phyloP scores from a whole-genome alignment of 768 basidiomycete genomes.

The Sporobolomyces phaffii region DNA sequence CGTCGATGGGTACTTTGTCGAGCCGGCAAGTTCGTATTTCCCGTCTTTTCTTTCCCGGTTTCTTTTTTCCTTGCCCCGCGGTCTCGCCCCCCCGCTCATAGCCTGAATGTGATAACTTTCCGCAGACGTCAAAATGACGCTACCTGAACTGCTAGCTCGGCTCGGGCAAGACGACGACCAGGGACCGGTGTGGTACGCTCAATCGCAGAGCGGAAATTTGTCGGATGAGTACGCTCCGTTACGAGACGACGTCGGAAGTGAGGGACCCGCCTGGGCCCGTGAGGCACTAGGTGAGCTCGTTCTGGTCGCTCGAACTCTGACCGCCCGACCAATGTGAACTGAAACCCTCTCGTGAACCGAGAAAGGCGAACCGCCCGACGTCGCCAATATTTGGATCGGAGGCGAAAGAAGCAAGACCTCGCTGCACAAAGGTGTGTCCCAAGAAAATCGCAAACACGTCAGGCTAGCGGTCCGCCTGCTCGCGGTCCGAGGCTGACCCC shows the following conservation, averaged over 20 bases:
- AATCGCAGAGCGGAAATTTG: slow-evolving; percentile 87
- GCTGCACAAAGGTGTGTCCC: slow-evolving; percentile 69
- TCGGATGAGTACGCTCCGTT: slow-evolving; percentile 72
- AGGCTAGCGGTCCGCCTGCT: no score
- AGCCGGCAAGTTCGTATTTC: slow-evolving; percentile 29
- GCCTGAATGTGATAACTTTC: not conserved
- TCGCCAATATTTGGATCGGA: slow-evolving; percentile 91
- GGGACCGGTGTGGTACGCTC: slow-evolving; percentile 62
- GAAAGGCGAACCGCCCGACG: slow-evolving; percentile 64
- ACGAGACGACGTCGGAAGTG: slow-evolving; percentile 57
- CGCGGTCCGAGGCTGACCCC: no score
- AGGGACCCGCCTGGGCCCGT: slow-evolving; percentile 63
- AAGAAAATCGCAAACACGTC: no score
- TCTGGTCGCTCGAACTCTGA: no score
- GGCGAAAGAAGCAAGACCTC: slow-evolving; percentile 69
- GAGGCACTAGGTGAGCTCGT: slow-evolving; percentile 71
- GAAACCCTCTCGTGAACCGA: not conserved
- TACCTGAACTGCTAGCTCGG: not conserved
- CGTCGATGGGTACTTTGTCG: slow-evolving; percentile 33
- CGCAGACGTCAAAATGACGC: slow-evolving; percentile 14
- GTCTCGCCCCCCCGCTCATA: not conserved
- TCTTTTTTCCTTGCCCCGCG: no score
- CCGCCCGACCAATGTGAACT: no score
- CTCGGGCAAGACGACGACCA: not conserved
- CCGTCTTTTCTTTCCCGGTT: no score